These are phyloP conservation scores for Vanrija sp. DNA, from an alignment of 1,284 basidiomycete genomes.

Conservation along the genomic window DNA sequence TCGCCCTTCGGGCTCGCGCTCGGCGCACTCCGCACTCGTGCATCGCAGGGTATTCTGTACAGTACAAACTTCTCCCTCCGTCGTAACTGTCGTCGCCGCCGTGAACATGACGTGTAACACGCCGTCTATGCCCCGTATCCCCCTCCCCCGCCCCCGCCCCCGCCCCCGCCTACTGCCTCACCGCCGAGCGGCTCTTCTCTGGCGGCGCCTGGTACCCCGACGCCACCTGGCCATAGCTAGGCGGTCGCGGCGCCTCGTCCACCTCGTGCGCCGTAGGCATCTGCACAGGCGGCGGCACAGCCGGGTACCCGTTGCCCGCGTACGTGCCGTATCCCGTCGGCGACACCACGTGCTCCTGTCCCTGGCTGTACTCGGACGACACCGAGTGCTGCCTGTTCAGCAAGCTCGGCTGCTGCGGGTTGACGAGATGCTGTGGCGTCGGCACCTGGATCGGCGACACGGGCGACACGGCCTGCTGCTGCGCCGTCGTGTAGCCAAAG, in stretches of 20 bases:
- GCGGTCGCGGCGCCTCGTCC: background rate
- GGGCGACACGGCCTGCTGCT: background rate
- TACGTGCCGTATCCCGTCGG: background rate
- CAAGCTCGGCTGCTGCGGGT: background rate
- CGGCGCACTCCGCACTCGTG: too few relatives aligned
- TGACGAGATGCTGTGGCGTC: constrained; percentile 12
- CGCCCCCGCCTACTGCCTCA: too few relatives aligned
- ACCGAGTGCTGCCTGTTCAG: background rate
- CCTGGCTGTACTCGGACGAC: too few relatives aligned
- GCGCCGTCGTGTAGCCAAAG: constrained; percentile 1
- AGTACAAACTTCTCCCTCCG: too few relatives aligned
- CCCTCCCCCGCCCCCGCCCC: too few relatives aligned
- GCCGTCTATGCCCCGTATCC: too few relatives aligned
- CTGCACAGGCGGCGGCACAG: background rate
- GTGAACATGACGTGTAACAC: too few relatives aligned
- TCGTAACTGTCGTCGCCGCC: too few relatives aligned
- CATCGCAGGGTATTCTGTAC: too few relatives aligned
- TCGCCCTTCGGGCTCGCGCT: too few relatives aligned
- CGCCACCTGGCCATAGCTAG: constrained; percentile 11
- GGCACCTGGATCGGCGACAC: constrained; percentile 7
- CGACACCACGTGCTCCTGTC: too few relatives aligned
- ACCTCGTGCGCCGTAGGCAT: background rate
- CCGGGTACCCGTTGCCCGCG: constrained; percentile 4
- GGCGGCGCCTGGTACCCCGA: background rate
- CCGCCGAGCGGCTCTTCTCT: constrained; percentile 1